Base-by-base conservation (phyloP, 345 rosid genomes). In the Alliaria petiolata region DNA sequence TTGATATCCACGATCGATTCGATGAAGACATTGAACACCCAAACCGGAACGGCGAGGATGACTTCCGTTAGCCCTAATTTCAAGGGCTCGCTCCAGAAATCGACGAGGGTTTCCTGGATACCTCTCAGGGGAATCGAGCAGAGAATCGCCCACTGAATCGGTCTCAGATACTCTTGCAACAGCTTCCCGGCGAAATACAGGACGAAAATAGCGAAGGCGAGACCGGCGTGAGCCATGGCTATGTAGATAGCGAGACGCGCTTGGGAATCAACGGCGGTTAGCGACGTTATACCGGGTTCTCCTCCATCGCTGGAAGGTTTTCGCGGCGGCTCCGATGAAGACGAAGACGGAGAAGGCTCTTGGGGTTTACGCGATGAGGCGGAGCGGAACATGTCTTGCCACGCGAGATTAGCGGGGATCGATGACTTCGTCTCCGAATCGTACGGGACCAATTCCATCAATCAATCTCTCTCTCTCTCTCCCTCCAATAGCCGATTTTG, bases 181-280 rank as follows among this genome's bases (percentile, higher is more conserved):
- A 95, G 88, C 83, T 83, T 95, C 60, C 86, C 80, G 14, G 81
- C 86, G 31, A 85, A 86, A 76, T 88, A 95, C 3, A 95, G 67
- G 13, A 89, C 72, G 67, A 84, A 81, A 44, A 95, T 81, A 8
- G 82, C 72, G 57, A 95, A 83, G 31, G 87, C 98, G 17, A 95
- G 86, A 33, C 98, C 98, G 6, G 93, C 91, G 81, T 95, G 99
- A 50, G 98, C 98, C 99, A 95, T 89, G 76, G 99, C 97, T 70
- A 88, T 91, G 85, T 86, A 95, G 2, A 95, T 79, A 35, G 99
- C 96, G 77, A 95, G 95, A 28, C 95, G 83, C 7, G 89, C 90
- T 79, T 89, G 89, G 12, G 98, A 83, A 62, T 91, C 95, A 28
- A 74, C 85, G n/a, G 89, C 26, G 30, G 87, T 52, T 60, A 79